phyloP scores from a whole-genome alignment of 495 filamentous ascomycete species.

The Lepraria neglecta region DNA sequence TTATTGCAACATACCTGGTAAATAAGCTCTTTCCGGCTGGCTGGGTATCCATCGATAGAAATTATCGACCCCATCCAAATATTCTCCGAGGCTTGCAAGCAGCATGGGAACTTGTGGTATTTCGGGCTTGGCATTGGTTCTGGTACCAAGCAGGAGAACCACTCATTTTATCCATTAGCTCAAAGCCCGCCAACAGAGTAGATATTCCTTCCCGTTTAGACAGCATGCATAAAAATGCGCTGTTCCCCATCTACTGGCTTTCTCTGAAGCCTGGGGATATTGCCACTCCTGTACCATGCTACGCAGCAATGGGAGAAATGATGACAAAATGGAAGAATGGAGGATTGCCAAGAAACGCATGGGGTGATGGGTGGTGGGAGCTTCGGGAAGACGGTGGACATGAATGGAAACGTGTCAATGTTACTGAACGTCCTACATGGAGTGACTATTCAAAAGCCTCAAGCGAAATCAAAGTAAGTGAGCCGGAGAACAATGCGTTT shows the following conservation, averaged over 20 bases:
- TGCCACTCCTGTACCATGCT: constrained; percentile 5
- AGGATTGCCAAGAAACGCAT: neutral
- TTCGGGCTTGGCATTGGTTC: neutral
- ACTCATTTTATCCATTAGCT: constrained; percentile 2
- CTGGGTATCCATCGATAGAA: constrained; percentile 4
- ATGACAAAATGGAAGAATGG: constrained; percentile 4
- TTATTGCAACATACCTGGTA: constrained; percentile 1
- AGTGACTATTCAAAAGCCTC: constrained; percentile 1
- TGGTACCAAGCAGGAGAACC: neutral
- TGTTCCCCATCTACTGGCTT: constrained; percentile 5
- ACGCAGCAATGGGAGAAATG: constrained; percentile 1
- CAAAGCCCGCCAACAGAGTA: neutral
- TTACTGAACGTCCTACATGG: constrained; percentile 5
- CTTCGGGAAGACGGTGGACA: neutral
- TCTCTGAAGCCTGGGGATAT: constrained; percentile 2
- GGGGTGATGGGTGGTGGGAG: constrained; percentile 4
- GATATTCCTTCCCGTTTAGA: constrained; percentile 3
- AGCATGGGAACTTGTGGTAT: constrained; percentile 5
- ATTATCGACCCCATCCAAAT: constrained; percentile 3
- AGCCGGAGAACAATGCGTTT: neutral
- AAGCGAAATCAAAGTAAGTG: constrained; percentile 2
- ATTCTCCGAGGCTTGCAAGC: constrained; percentile 3
- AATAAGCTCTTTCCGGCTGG: constrained; percentile 2
- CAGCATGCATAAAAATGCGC: constrained; percentile 5
- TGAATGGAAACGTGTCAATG: constrained; percentile 5